Percentiles rank a stretch among this genome's conserved stretches.
Conservation (phyloP, 176 grass and related monocot genomes). For the Oryza glumipatula region DNA sequence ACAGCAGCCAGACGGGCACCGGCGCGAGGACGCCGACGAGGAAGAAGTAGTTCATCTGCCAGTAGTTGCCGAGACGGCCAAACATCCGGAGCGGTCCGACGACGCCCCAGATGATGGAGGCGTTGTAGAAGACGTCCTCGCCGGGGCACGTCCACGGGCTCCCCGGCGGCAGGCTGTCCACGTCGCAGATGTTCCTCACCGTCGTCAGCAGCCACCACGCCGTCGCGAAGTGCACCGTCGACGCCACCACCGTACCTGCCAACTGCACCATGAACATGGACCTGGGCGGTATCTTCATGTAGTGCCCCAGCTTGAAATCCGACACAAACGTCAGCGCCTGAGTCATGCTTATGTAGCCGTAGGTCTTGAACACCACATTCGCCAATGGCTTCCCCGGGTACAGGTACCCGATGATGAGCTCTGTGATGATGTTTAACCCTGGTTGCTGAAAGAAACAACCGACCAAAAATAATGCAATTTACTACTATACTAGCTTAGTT, state of each 20-base stretch:
- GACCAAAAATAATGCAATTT: too few relatives aligned
- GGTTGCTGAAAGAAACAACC: slow-evolving; percentile 42
- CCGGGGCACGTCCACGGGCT: slow-evolving; percentile 91
- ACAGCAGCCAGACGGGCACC: slow-evolving; percentile 53
- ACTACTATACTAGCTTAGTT: too few relatives aligned
- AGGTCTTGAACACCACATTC: slow-evolving; percentile 88
- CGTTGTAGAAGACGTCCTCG: slow-evolving; percentile 84
- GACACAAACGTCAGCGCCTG: slow-evolving; percentile 71
- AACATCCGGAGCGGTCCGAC: slow-evolving; percentile 82
- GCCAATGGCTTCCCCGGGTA: slow-evolving; percentile 77
- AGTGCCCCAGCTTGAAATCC: slow-evolving; percentile 92
- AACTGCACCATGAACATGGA: slow-evolving; percentile 77
- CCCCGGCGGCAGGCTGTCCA: slow-evolving; percentile 37
- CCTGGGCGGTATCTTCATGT: slow-evolving; percentile 91
- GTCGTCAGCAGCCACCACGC: slow-evolving; percentile 79
- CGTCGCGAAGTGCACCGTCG: slow-evolving; percentile 65
- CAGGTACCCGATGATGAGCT: slow-evolving; percentile 84
- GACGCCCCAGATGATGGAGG: slow-evolving; percentile 91
- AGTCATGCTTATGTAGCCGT: slow-evolving; percentile 88
- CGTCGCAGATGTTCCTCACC: slow-evolving; percentile 59
- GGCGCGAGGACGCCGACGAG: slow-evolving; percentile 60
- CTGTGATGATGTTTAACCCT: slow-evolving; percentile 82
- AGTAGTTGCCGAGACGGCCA: slow-evolving; percentile 55
- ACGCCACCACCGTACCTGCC: slow-evolving; percentile 64
- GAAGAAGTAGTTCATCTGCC: slow-evolving; percentile 80